Base-by-base conservation (phyloP, 352 stramenopile species). In the Globisporangium alternatum region DNA sequence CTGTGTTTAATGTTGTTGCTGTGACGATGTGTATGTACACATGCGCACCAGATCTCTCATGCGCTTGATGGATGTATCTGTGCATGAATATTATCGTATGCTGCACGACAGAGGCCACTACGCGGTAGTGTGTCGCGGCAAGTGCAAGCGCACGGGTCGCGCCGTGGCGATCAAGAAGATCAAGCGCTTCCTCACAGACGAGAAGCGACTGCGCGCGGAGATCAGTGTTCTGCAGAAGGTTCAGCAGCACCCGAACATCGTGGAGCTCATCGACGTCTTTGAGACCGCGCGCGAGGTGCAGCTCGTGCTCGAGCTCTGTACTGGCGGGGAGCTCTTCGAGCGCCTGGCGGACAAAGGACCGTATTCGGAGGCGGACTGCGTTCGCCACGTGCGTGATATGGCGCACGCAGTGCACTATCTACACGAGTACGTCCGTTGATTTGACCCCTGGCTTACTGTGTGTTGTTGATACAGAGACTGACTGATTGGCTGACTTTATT, bases 141-240 rank as follows among this genome's bases (percentile, higher is more conserved):
- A 71, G 63, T 91, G 80, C 62, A 71, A 76, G 12, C 65, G 68
- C 39, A 90, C 81, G 7, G 72, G 78, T 6, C 68, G 79, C 37
- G 44, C 61, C 0, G 83, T 96, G 25, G 88, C 86, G 10, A 77
- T 95, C 52, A 96, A 95, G 70, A 89, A 91, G 61, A 93, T 96
- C 69, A 89, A 89, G 70, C 73, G 83, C 12, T 90, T 89, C 41
- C 65, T 92, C n/a, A 88, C 81, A 0, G 85, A 93, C 53, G 77
- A 88, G 39, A 86, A 80, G 61, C 70, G 85, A 0, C 65, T 93
- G 3, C 69, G 71, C 0, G 76, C 84, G 5, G 82, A 93, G 70
- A 89, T 93, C 60, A 69, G 68, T 13, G 84, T 83, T 44, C 51
- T 93, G 45, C 75, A 72, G 30, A 70, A 70, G 8, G 79, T 93